Evolutionary conservation across 208 protist species (phyloP), one percentile per base, ranked within the genome.

Genomic region (Entamoeba nuttalli): DNA sequence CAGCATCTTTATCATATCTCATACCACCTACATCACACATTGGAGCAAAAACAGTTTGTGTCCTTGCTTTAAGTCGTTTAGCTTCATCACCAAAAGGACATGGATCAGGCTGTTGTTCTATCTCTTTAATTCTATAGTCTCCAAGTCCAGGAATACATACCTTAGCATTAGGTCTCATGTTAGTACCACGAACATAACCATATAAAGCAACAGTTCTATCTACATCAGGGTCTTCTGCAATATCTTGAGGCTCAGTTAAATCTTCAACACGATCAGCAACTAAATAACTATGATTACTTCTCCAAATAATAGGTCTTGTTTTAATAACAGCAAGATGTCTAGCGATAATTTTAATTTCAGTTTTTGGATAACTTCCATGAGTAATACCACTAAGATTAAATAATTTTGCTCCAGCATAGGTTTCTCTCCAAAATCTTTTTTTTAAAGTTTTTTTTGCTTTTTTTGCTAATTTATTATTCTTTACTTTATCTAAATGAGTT

Each of bases 371-470:
- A 55, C 51, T 21, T 51, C 52, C 95, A 93, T 96, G 95, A 93
- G 97, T 96, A 9, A 98, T 93, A 73, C 98, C 98, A 7, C 98
- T 98, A 15, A 99, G 96, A 97, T 99, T 99, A 95, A 99, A 98
- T 84, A 99, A 97, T 97, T 99, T 99, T 5, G 97, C 98, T 96
- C 96, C 97, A 51, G 98, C 95, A 96, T 98, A 98, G 84, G 98
- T 98, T 84, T 98, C 98, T 19, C 97, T 98, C 98, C 98, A 98
- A 96, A 98, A 98, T 51, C 98, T 95, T 95, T 99, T 97, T 94
- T 99, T 99, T 44, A 99, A 96, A 95, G 98, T 97, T 97, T 99
- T 99, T 96, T 99, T 99, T 7, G 98, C 98, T 96, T 99, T 99
- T 96, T 98, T 98, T 9, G 99, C 96, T 95, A 97, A 96, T 96